Conservation (phyloP, 1,139 yeast genomes). For the Neolecta irregularis region DNA sequence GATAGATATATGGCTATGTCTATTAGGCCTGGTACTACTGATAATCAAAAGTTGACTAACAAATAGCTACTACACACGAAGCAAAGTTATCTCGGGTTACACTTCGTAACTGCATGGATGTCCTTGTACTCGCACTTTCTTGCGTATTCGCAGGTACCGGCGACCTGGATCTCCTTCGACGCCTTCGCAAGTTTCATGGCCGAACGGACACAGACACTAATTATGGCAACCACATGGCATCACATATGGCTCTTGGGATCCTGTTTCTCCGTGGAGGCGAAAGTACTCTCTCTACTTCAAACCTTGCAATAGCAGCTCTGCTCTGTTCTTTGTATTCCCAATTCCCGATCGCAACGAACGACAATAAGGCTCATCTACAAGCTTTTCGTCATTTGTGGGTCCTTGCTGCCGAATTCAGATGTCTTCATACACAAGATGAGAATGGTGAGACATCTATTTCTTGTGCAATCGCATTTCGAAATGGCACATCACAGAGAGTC, state of each 20-base stretch:
- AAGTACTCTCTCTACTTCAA: slow-evolving; percentile 53
- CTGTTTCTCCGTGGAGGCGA: slow-evolving; percentile 88
- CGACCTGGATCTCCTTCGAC: slow-evolving; percentile 58
- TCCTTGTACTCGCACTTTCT: slow-evolving; percentile 49
- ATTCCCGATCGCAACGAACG: slow-evolving; percentile 33
- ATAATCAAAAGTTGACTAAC: background rate
- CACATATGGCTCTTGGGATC: slow-evolving; percentile 73
- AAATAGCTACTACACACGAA: slow-evolving; percentile 34
- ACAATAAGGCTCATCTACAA: slow-evolving; percentile 51
- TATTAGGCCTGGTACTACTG: slow-evolving; percentile 27
- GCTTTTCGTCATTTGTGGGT: slow-evolving; percentile 90
- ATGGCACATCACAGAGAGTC: slow-evolving; percentile 23
- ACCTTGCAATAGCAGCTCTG: slow-evolving; percentile 57
- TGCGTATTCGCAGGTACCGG: slow-evolving; percentile 87
- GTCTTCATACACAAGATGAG: slow-evolving; percentile 60
- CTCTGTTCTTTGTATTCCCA: slow-evolving; percentile 64
- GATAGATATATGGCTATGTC: slow-evolving; percentile 48
- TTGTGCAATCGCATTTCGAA: no score
- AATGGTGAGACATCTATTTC: no score
- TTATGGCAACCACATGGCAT: slow-evolving; percentile 65
- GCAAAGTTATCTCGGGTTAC: slow-evolving; percentile 43
- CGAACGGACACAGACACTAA: slow-evolving; percentile 30
- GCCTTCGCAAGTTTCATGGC: slow-evolving; percentile 56
- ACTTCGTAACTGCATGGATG: slow-evolving; percentile 42
- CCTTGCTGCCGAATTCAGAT: slow-evolving; percentile 63